Conservation (phyloP, 352 stramenopile species). For the Pythium guiyangense region DNA sequence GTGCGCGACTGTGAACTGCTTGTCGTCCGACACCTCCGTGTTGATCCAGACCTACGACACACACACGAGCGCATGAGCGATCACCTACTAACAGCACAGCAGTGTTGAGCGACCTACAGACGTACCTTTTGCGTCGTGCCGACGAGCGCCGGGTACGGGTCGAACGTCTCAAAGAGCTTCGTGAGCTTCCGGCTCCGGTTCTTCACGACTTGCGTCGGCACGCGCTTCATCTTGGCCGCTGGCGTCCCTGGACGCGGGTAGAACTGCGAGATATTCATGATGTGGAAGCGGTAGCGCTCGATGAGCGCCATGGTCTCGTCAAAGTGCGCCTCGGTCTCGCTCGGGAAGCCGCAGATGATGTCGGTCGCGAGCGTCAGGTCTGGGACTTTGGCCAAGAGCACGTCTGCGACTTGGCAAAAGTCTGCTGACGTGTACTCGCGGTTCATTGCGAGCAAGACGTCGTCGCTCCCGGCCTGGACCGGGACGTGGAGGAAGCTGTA, state of each 20-base stretch:
- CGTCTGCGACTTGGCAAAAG: slow-evolving; percentile 74
- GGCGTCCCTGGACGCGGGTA: slow-evolving; percentile 90
- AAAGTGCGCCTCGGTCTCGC: slow-evolving; percentile 88
- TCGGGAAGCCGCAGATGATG: slow-evolving; percentile 92
- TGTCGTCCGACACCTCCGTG: slow-evolving; percentile 79
- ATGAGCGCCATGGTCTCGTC: slow-evolving; percentile 86
- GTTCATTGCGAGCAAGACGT: slow-evolving; percentile 88
- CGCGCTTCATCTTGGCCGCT: slow-evolving; percentile 86
- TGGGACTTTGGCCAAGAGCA: slow-evolving; percentile 69
- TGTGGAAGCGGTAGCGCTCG: slow-evolving; percentile 85
- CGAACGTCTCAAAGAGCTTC: slow-evolving; percentile 81
- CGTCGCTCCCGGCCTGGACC: slow-evolving; percentile 86
- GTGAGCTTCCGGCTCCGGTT: slow-evolving; percentile 81
- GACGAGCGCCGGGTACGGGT: slow-evolving; percentile 72
- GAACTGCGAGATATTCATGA: slow-evolving; percentile 94
- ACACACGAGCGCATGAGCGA: neutral
- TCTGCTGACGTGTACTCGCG: slow-evolving; percentile 87
- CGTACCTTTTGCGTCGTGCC: slow-evolving; percentile 41
- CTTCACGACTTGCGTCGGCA: slow-evolving; percentile 88
- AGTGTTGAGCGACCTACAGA: too few relatives aligned
- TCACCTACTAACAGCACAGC: neutral
- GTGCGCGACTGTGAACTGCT: slow-evolving; percentile 79
- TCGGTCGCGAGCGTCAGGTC: slow-evolving; percentile 88
- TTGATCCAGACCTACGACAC: slow-evolving; percentile 61
- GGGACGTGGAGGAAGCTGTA: slow-evolving; percentile 91